Evolutionary conservation across 2,329 filamentous ascomycete genomes (phyloP).

Genomic region (Diaporthe aspalathi): DNA sequence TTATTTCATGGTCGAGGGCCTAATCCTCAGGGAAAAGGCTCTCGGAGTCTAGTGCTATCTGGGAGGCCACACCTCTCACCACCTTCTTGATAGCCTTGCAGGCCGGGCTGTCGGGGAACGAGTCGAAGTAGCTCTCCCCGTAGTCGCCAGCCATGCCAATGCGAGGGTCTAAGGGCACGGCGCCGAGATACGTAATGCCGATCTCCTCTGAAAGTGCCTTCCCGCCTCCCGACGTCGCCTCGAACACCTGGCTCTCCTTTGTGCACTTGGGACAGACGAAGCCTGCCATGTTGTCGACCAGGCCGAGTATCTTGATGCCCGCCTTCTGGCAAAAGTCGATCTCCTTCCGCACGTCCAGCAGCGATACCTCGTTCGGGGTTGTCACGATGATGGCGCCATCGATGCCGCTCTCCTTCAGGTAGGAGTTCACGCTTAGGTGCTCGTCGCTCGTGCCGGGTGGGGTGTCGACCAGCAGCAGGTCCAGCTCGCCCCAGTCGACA

Average conservation of each 20-base stretch:
- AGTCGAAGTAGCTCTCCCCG: slow-evolving; percentile 96
- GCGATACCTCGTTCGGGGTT: slow-evolving; percentile 91
- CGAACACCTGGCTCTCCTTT: slow-evolving; percentile 86
- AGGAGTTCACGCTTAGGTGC: slow-evolving; percentile 92
- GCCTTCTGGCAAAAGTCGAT: slow-evolving; percentile 98
- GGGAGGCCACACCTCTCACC: slow-evolving; percentile 76
- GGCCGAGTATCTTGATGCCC: slow-evolving; percentile 84
- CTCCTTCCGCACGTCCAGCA: slow-evolving; percentile 95
- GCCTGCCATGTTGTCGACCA: slow-evolving; percentile 98
- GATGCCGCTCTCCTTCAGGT: slow-evolving; percentile 90
- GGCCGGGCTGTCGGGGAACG: slow-evolving; percentile 92
- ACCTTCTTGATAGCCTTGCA: slow-evolving; percentile 84
- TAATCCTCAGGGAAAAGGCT: slow-evolving; percentile 60
- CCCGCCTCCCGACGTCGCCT: slow-evolving; percentile 90
- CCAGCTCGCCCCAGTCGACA: slow-evolving; percentile 95
- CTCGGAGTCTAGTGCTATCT: slow-evolving; percentile 73
- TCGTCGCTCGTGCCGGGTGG: slow-evolving; percentile 96
- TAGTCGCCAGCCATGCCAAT: slow-evolving; percentile 98
- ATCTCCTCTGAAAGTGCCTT: slow-evolving; percentile 84
- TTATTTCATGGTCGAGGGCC: slow-evolving; percentile 31
- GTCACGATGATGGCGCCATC: slow-evolving; percentile 94
- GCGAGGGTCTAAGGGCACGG: slow-evolving; percentile 90
- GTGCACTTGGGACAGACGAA: slow-evolving; percentile 96
- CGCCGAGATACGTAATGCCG: slow-evolving; percentile 86
- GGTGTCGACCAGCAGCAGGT: slow-evolving; percentile 93